Evolutionary conservation across 179 eudicot genomes (phyloP), one percentile per base, ranked within the genome.

Genomic region (Nepenthes alata): DNA sequence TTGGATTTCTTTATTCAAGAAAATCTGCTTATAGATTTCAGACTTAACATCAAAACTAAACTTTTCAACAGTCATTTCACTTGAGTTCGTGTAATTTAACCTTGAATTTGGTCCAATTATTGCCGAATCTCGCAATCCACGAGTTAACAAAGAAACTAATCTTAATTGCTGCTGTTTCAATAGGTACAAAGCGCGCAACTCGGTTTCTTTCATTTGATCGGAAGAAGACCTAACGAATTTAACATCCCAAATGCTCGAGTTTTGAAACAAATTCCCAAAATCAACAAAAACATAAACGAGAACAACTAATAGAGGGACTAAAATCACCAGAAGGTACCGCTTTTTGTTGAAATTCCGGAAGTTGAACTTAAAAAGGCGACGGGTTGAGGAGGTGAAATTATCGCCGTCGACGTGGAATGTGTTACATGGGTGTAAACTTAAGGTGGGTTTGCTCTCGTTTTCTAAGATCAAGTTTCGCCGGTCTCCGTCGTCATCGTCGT

Each of bases 1-100:
- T 49, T 90, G 91, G 15, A 94, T 82, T 70, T 83, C 79, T 69
- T 71, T 83, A 68, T 87, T 90, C 69, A 83, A 41, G 38, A 77
- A 73, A 76, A 90, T 68, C 75, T 89, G 94, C 59, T 72, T 75
- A 61, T 74, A 64, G 37, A 93, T 35, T 11, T 49, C 61, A 6
- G 85, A 74, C 65, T 73, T 82, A 64, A 83, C 60, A 13, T 77
- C 80, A 13, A 75, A 62, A 64, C 59, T 66, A n/a, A 64, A 61
- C 50, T 65, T 72, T 11, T 55, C 77, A 10, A 55, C 71, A 2
- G 63, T 37, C 74, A 62, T 37, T 51, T 61, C 77, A 73, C 70
- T 74, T 69, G 76, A 74, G 50, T 63, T 73, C 67, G 44, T 51
- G 45, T 3, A 54, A 57, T 59, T 56, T 16, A 50, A 59, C 53